These are phyloP conservation scores for Trypanosoma avium DNA, from an alignment of 208 protist species.

Conservation along the genomic window DNA sequence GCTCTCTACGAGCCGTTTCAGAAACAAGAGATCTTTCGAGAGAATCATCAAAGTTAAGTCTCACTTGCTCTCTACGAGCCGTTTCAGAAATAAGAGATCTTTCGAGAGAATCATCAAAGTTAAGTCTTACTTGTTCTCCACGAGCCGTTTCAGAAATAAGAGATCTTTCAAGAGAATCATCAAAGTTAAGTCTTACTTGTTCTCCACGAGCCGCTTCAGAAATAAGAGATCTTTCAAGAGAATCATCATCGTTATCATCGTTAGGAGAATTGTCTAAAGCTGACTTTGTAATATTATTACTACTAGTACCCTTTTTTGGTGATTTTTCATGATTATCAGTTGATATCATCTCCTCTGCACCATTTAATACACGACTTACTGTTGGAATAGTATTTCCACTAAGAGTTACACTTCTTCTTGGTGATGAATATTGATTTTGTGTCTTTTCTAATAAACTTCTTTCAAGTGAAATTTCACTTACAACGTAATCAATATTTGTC, in stretches of 20 bases:
- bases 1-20: no score
- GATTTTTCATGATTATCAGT: neutral
- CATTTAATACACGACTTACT: slow-evolving; percentile 1
- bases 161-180: no score
- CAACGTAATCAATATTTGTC: neutral
- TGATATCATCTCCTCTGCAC: neutral
- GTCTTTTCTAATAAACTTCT: neutral
- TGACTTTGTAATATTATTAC: slow-evolving; percentile 6
- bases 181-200: no score
- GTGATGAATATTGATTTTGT: no score
- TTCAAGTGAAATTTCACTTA: neutral
- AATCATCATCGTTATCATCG: neutral
- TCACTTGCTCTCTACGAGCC: no score
- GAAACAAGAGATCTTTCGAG: no score
- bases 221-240: slow-evolving; percentile 6
- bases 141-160: no score
- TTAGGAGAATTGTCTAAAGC: neutral
- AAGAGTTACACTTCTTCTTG: neutral
- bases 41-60: no score
- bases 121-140: no score
- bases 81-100: no score
- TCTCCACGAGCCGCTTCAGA: no score
- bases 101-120: no score
- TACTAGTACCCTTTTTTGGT: neutral
- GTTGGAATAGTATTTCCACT: neutral